Base-by-base conservation (phyloP, 192 early-diverging fungal species). In the Entrophospora sp. region DNA sequence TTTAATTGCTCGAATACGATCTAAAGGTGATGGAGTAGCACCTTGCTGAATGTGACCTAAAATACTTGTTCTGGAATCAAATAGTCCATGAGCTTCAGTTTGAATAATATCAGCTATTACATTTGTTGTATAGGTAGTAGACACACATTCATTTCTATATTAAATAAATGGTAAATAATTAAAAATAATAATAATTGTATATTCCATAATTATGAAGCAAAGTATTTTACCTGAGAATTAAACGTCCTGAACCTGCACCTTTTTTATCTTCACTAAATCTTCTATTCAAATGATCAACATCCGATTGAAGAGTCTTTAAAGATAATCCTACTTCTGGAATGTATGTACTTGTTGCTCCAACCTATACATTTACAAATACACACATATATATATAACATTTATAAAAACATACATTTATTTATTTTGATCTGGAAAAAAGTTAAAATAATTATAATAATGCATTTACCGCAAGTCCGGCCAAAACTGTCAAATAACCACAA, bases 31-130 rank as follows among this genome's bases (percentile, higher is more conserved):
- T 22, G 96, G 93, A 10, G 89, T 85, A 62, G 87, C 89, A 36
- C 96, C 96, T 73, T 98, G 96, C 73, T 97, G 96, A 61, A 94
- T 79, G 65, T 98, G 96, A 20, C 96, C 96, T 34, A 98, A 79
- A 5, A 94, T 88, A 12, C 94, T 82, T 9, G 93, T 93, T 43
- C 90, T 83, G 0, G 91, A 90, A 73, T 95, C 94, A 71, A 91
- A 98, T 68, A 94, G 83, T 1, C 87, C 89, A 38, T 85, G 77
- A 20, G 90, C 88, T 72, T 98, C 96, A 18, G 89, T 87, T 53
- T 88, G 82, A 71, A 96, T 80, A 40, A 98, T 97, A 24, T 75
- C 78, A 6, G 87, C 83, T 13, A 97, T 83, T 57, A 92, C 86
- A 28, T 94, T 84, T 2, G 96, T 98, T 7, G 91, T 89, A 78